Evolutionary conservation across 495 filamentous ascomycete genomes (phyloP).

Genomic region (Podospora pseudocomata): DNA sequence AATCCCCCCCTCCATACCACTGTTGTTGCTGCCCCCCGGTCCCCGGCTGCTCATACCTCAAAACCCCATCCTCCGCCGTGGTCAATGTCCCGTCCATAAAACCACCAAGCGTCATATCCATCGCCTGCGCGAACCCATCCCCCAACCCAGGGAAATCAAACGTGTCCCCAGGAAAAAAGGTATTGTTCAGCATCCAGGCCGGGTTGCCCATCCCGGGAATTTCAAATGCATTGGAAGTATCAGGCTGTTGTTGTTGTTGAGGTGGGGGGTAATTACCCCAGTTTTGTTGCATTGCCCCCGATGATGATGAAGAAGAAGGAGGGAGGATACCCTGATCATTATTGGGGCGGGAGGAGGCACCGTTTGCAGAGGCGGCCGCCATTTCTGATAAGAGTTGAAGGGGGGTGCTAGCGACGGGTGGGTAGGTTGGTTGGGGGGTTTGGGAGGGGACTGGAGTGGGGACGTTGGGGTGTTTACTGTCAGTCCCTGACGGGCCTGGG

Average conservation of each 20-base stretch:
- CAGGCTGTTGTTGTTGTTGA: background rate
- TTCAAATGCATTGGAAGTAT: background rate
- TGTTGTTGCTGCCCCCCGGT: background rate
- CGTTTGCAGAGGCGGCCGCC: slow-evolving; percentile 33
- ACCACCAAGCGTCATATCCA: slow-evolving; percentile 49
- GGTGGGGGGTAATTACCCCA: background rate
- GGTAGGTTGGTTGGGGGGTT: slow-evolving; percentile 26
- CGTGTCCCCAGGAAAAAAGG: slow-evolving; percentile 28
- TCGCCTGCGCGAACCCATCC: slow-evolving; percentile 48
- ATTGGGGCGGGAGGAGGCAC: background rate
- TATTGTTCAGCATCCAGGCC: slow-evolving; percentile 31
- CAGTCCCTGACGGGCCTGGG: slow-evolving; percentile 10
- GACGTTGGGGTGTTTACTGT: slow-evolving; percentile 20
- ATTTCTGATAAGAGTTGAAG: slow-evolving; percentile 67
- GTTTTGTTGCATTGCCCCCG: background rate
- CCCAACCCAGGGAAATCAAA: slow-evolving; percentile 39
- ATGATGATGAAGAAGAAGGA: background rate
- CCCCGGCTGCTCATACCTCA: background rate
- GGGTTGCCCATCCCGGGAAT: slow-evolving; percentile 4
- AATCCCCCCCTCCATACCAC: background rate
- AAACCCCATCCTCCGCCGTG: background rate
- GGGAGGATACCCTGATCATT: background rate
- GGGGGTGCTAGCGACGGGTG: slow-evolving; percentile 47
- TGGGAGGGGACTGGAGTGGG: slow-evolving; percentile 12
- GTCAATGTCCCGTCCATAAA: slow-evolving; percentile 25